Base-by-base conservation (phyloP, 306 rosid species). In the Delonix regia region DNA sequence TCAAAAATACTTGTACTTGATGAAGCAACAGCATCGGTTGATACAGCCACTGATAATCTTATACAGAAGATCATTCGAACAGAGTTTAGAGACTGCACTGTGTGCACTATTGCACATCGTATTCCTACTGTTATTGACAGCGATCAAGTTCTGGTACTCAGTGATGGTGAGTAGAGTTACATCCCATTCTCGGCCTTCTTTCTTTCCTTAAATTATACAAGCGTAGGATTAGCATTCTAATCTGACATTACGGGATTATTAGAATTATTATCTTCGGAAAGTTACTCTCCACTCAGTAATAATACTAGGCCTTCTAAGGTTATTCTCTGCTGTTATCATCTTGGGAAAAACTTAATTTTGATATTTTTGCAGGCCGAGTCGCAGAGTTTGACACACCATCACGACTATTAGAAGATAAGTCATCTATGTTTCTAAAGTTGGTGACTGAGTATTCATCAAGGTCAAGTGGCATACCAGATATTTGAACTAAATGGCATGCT, bases 1-100 rank as follows among this genome's bases (percentile, higher is more conserved):
- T 94, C 98, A 27, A 92, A 83, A 77, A 90, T 95, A 86, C 90
- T 95, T 82, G 99, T 95, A 24, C 98, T 95, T 19, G 99, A 95
- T 82, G 98, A 95, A 85, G 99, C 99, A 56, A 95, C 99, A 10
- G 99, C 99, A 74, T 95, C 99, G 2, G 99, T 95, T 56, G 99
- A 95, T 81, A 77, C 93, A 8, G 96, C 97, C 77, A 95, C 99
- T 0, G 99, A 95, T 75, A 91, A 88, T 85, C 93, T 95, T 39
- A 93, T 95, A 79, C 99, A 95, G 86, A 95, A 93, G 85, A 92
- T 93, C 80, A 90, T 95, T 66, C 87, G 97, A 84, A 88, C 85
- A 3, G 98, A 90, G 93, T 95, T 95, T 83, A 88, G 78, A 81
- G 87, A 87, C 78, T 95, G 99, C 81, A 93, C 99, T 0, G 99